These are phyloP conservation scores for Coelastrella sp. DNA, from an alignment of 139 green algal species.

Conservation along the genomic window DNA sequence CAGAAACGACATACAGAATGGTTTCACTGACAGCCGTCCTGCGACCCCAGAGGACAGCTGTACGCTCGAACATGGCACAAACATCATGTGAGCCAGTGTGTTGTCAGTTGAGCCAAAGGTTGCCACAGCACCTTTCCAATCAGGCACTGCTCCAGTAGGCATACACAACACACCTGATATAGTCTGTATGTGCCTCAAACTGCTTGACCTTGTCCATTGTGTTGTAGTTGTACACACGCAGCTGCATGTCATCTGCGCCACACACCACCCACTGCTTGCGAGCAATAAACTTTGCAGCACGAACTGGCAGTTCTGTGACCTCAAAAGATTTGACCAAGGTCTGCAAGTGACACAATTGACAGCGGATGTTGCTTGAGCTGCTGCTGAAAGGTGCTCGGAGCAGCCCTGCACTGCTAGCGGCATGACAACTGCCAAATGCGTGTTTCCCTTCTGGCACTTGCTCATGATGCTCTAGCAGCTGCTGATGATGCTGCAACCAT, in stretches of 20 bases:
- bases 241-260: conserved; percentile 97
- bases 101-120: too few species aligned
- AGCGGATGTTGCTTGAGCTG: background rate
- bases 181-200: conserved; percentile 99
- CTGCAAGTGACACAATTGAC: conserved; percentile 56
- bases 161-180: conserved; percentile 85
- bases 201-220: conserved; percentile 97
- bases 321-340: conserved; percentile 99
- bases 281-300: conserved; percentile 95
- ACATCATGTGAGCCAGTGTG: too few species aligned
- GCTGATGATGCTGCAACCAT: too few species aligned
- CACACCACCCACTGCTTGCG: conserved; percentile 98
- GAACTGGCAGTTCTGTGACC: conserved; percentile 96
- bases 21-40: too few species aligned
- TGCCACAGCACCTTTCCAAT: too few species aligned
- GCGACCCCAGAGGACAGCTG: too few species aligned
- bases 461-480: too few species aligned
- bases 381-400: background rate
- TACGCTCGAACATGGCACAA: too few species aligned
- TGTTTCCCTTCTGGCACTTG: too few species aligned
- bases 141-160: background rate
- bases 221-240: conserved; percentile 99
- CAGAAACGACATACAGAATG: too few species aligned
- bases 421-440: too few species aligned
- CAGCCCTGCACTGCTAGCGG: too few species aligned